Percentiles rank a stretch among this genome's conserved stretches.
These are phyloP conservation scores for Syzygium aromaticum DNA, from an alignment of 345 rosid species.

Conservation along the genomic window DNA sequence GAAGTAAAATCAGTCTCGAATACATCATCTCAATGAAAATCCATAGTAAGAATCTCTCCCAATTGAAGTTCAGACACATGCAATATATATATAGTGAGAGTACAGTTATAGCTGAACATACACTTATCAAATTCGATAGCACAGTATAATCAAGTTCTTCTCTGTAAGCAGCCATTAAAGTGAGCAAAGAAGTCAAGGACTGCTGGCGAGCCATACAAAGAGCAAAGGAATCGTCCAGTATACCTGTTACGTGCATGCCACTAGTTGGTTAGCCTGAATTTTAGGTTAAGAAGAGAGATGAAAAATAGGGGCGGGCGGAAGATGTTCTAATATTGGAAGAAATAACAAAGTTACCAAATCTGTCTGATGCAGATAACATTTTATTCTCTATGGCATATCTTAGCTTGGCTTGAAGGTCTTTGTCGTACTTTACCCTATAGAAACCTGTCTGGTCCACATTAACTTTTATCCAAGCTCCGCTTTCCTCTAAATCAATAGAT, in stretches of 20 bases:
- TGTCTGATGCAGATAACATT: slow-evolving; percentile 51
- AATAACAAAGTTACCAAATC: slow-evolving; percentile 53
- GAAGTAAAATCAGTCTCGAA: slow-evolving; percentile 11
- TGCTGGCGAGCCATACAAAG: slow-evolving; percentile 89
- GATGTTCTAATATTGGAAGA: neutral
- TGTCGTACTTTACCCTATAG: slow-evolving; percentile 86
- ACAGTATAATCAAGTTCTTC: slow-evolving; percentile 76
- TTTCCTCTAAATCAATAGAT: slow-evolving; percentile 24
- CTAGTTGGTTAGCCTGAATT: slow-evolving; percentile 3
- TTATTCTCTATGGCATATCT: slow-evolving; percentile 61
- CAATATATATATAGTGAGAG: neutral
- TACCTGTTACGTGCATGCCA: slow-evolving; percentile 32
- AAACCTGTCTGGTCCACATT: slow-evolving; percentile 85
- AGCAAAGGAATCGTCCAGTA: slow-evolving; percentile 88
- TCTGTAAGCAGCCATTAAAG: slow-evolving; percentile 61
- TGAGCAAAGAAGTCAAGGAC: slow-evolving; percentile 71
- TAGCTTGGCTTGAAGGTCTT: slow-evolving; percentile 63
- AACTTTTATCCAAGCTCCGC: slow-evolving; percentile 58
- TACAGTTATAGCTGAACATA: slow-evolving; percentile 17
- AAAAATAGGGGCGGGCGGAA: neutral
- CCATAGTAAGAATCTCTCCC: too few relatives aligned
- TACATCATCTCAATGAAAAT: neutral
- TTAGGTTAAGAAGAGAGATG: slow-evolving; percentile 1
- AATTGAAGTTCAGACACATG: too few relatives aligned
- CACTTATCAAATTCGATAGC: slow-evolving; percentile 70